Percentiles rank a stretch among this genome's conserved stretches.
phyloP scores from a whole-genome alignment of 805 yeast genomes.

The Suhomyces xylopsoci region DNA sequence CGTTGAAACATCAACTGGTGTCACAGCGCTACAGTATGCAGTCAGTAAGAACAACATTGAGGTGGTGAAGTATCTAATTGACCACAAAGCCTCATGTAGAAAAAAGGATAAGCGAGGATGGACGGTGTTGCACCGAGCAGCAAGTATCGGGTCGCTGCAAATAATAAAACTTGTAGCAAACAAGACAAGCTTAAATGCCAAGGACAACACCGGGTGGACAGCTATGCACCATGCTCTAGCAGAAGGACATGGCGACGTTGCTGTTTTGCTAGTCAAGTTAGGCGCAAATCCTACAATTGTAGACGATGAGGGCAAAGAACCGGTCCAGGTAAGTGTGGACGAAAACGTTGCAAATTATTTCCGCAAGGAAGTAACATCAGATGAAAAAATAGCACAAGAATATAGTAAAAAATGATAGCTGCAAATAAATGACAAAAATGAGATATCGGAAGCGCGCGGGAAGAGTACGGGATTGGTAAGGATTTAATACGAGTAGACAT shows the following conservation, averaged over 20 bases:
- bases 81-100: slow-evolving; percentile 58
- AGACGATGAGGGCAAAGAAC: slow-evolving; percentile 50
- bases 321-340: slow-evolving; percentile 35
- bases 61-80: slow-evolving; percentile 53
- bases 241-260: slow-evolving; percentile 84
- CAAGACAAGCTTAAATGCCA: slow-evolving; percentile 61
- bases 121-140: slow-evolving; percentile 79
- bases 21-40: slow-evolving; percentile 74
- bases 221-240: slow-evolving; percentile 87
- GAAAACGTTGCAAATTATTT: slow-evolving; percentile 26
- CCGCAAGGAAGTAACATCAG: not conserved
- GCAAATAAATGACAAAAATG: not conserved
- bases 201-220: slow-evolving; percentile 77
- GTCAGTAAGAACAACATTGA: slow-evolving; percentile 62
- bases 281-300: slow-evolving; percentile 62
- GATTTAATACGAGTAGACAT: not conserved
- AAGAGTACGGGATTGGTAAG: not conserved
- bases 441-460: not conserved
- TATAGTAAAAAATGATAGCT: not conserved
- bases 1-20: slow-evolving; percentile 55
- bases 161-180: slow-evolving; percentile 53
- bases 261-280: slow-evolving; percentile 52
- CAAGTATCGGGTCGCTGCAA: slow-evolving; percentile 64
- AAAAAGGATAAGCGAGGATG: slow-evolving; percentile 65
- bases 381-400: not conserved